These are phyloP conservation scores for Syzygium malaccense DNA, from an alignment of 441 rosid species.

Conservation along the genomic window DNA sequence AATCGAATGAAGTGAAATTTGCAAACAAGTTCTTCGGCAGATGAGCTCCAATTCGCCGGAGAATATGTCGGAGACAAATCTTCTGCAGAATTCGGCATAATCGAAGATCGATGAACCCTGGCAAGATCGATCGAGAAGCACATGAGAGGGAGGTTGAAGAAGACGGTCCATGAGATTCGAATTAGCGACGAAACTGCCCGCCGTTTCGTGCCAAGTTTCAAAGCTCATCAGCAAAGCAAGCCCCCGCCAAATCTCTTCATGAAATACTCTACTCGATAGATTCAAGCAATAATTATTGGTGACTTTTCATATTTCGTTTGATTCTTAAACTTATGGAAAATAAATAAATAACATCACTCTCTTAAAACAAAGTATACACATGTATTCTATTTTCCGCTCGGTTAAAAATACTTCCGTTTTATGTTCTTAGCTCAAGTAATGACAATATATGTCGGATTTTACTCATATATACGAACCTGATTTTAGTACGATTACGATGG, in stretches of 20 bases:
- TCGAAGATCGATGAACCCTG: neutral
- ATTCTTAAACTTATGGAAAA: neutral
- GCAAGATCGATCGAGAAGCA: neutral
- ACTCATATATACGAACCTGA: neutral
- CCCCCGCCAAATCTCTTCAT: neutral
- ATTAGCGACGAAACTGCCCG: neutral
- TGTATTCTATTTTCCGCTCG: neutral
- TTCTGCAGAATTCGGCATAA: neutral
- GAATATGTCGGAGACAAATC: neutral
- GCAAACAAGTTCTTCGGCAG: neutral
- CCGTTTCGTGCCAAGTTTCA: neutral
- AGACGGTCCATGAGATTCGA: neutral
- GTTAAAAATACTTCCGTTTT: neutral
- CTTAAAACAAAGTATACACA: neutral
- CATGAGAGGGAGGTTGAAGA: neutral
- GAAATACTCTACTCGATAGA: neutral
- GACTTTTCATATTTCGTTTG: neutral
- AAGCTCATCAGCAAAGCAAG: neutral
- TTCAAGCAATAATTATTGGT: neutral
- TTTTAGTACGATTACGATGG: neutral
- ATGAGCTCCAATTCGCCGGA: neutral
- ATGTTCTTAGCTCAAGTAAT: neutral
- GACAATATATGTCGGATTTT: too few species aligned
- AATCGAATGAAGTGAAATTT: neutral
- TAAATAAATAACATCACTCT: neutral